Evolutionary conservation across 192 early-diverging fungal genomes (phyloP), one percentile per base, ranked within the genome.

Genomic region (Anaeromyces robustus): DNA sequence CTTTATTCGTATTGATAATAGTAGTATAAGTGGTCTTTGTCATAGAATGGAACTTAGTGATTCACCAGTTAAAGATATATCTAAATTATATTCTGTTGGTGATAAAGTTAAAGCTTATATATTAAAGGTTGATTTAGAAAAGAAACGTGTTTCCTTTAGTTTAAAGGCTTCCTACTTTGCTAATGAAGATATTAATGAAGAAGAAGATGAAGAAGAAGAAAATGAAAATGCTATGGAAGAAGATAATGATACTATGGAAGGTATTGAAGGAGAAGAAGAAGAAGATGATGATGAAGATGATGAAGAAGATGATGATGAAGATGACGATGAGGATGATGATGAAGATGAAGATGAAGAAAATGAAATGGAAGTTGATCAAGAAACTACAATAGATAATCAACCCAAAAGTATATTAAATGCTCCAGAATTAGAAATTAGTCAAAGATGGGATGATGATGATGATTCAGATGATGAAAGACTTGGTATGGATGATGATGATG

Each of bases 141-240:
- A 89, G 82, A 90, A 92, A 79, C 86, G 89, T 18, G 84, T 96
- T 30, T 87, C 88, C 9, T 90, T 97, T 68, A 93, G 94, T 77
- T 89, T 96, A 28, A 96, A 95, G 88, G 89, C 94, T 3, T 93
- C 92, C 12, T 95, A 94, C 84, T 96, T 97, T 89, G 90, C 86
- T 37, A 82, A 81, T 37, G 87, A 82, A 34, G 26, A 68, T 11
- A 26, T 28, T 7, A 68, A 26, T 78, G 30, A 39, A 19, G 7
- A 39, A 9, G 31, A 39, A 29, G 19, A 31, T 78, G 31, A 19
- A 9, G 82, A 86, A 29, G 90, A 88, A 29, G 87, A 81, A 30
- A 90, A 91, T 77, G 84, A 80, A 3, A 86, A 86, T 28, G 86
- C 78, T 28, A 82, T 80, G 26, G 86, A 83, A 59, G 80, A 29